Evolutionary conservation across 805 yeast species (phyloP), one percentile per base, ranked within the genome.

Genomic region (Teunomyces funiuensis): DNA sequence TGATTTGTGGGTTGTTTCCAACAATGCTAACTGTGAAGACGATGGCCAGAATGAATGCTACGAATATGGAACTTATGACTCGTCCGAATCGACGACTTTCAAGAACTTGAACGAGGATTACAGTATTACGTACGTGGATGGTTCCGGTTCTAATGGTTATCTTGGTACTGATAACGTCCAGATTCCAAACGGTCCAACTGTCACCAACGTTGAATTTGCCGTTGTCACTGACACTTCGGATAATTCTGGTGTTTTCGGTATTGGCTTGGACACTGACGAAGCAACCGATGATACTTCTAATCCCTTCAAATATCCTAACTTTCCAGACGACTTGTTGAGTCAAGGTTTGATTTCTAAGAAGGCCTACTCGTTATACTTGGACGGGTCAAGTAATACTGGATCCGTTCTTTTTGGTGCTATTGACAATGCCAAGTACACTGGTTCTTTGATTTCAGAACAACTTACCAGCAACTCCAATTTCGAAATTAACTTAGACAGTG

Each of bases 341-440:
- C 40, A 42, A 22, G 52, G 49, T 2, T 4, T 40, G n/a, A 51
- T 50, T 31, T 4, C 36, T 2, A 36, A 28, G 3, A 41, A 44
- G 2, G 34, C 44, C 8, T 51, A 44, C 28, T 51, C 55, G 6
- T 23, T 51, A n/a, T 51, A 49, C 46, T 44, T 55, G 40, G 46
- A 50, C 36, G 33, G 25, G 4, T 15, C 11, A 4, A 13, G 30
- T 10, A 42, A 27, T 2, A 3, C 33, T 8, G 60, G 60, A 5
- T 28, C 51, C 1, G 28, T 55, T 16, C 34, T 55, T 9, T 54
- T 55, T 42, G 60, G 60, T n/a, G 59, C 52, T n/a, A 47, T 51
- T n/a, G 60, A 55, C 45, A 29, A 38, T 4, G 52, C 36, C 18
- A 55, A 55, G 43, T 47, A 42, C 29, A 19, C 31, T 5, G 58